Base-by-base conservation (phyloP, 176 grass and related monocot species). In the Elymus sibiricus region DNA sequence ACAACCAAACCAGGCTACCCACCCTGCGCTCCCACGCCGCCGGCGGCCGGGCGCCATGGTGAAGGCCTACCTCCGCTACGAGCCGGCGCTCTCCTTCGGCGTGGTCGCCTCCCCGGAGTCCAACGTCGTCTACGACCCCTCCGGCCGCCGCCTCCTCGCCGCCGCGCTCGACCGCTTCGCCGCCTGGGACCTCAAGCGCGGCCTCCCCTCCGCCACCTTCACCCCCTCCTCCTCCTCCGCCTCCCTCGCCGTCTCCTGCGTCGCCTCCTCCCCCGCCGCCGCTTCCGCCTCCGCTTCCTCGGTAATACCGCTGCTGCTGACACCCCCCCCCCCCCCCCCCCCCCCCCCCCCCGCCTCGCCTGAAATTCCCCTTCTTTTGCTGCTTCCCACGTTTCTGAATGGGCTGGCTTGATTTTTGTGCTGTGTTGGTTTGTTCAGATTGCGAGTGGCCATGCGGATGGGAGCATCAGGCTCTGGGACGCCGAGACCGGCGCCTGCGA, bases 31-130 rank as follows among this genome's bases (percentile, higher is more conserved):
- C 64, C 76, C 32, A 74, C 75, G 60, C 70, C 69, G 76, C 22
- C 84, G 56, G 35, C 84, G 88, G 86, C 79, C 83, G 86, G 79
- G 29, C 69, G 71, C 62, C 73, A 98, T 98, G 95, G 95, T 95
- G 88, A 98, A 94, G 86, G 88, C 93, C n/a, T 98, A 98, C 76
- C 93, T 98, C 31, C 95, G 93, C 15, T 98, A 98, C 93, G 91
- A 93, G 73, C 95, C 87, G 66, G 87, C 89, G 12, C 74, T 89
- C 78, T 68, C 91, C 79, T 98, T 98, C 69, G 95, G 95, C 26
- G 93, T 98, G 10, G 87, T 98, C 21, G 84, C 84, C 11, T 95
- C 95, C 16, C 81, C 91, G 37, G 93, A 98, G 31, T 88, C 87
- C 34, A 98, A 98, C 86, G 91, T 98, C 74, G 80, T 49, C 56